Evolutionary conservation across 352 stramenopile species (phyloP).

Genomic region (Globisporangium uncinulatum): DNA sequence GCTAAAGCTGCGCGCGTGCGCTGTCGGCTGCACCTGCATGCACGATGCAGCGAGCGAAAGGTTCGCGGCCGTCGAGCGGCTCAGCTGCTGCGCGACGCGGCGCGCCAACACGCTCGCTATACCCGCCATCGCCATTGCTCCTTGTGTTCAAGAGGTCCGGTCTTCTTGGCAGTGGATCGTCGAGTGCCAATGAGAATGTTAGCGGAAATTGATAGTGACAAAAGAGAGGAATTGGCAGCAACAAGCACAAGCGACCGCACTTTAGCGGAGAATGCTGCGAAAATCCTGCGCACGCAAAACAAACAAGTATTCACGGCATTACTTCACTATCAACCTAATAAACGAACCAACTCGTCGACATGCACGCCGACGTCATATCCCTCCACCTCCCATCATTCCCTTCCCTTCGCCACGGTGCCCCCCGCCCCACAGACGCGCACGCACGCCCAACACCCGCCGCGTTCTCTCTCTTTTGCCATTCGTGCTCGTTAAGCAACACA

Average conservation of each 20-base stretch:
- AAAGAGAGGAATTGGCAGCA: background rate
- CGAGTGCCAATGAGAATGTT: too few species aligned
- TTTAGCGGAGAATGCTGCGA: slow-evolving; percentile 2
- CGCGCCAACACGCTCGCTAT: slow-evolving; percentile 26
- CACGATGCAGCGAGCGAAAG: background rate
- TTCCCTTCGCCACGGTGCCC: background rate
- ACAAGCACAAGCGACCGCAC: slow-evolving; percentile 3
- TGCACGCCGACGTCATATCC: background rate
- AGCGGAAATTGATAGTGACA: too few species aligned
- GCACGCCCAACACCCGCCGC: background rate
- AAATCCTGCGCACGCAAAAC: background rate
- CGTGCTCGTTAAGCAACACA: slow-evolving; percentile 7
- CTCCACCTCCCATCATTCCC: background rate
- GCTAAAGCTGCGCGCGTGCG: slow-evolving; percentile 57
- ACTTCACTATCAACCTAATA: background rate
- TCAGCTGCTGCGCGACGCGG: slow-evolving; percentile 23
- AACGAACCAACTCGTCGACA: background rate
- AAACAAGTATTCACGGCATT: background rate
- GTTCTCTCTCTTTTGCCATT: slow-evolving; percentile 36
- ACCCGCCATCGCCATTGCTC: slow-evolving; percentile 8
- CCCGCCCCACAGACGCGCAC: background rate
- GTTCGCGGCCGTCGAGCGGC: slow-evolving; percentile 11
- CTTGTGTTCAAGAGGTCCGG: background rate
- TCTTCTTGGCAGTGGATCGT: too few species aligned
- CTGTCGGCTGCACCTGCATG: slow-evolving; percentile 3